Conservation (phyloP, 352 stramenopile species). For the Aphanomyces cochlioides region DNA sequence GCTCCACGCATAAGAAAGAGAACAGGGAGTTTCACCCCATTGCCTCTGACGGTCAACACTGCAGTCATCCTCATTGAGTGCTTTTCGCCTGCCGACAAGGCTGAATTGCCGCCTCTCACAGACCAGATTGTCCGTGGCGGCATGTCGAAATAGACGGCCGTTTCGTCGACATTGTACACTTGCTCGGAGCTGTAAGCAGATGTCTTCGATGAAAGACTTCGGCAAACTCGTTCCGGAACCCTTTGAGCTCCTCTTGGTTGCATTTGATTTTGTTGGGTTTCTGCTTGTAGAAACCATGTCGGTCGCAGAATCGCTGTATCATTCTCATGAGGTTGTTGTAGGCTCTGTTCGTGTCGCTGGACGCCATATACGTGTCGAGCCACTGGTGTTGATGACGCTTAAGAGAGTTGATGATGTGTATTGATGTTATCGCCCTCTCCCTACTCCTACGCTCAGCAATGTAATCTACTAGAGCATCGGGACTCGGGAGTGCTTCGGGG, state of each 20-base stretch:
- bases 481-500: too few relatives aligned
- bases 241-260: not conserved
- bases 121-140: constrained; percentile 28
- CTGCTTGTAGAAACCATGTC: not conserved
- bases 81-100: constrained; percentile 15
- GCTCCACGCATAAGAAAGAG: constrained; percentile 31
- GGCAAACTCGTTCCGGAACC: not conserved
- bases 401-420: too few relatives aligned
- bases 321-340: not conserved
- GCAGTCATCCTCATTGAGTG: constrained; percentile 30
- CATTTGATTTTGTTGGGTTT: not conserved
- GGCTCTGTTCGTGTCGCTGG: not conserved
- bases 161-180: constrained; percentile 32
- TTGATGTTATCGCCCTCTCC: too few relatives aligned
- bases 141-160: constrained; percentile 23
- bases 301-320: not conserved
- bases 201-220: not conserved
- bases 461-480: too few relatives aligned
- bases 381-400: not conserved
- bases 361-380: not conserved
- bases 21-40: constrained; percentile 34
- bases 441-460: too few relatives aligned
- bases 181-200: not conserved
- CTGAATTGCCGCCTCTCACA: constrained; percentile 6
- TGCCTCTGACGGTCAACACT: constrained; percentile 28